These are phyloP conservation scores for Komagataella kurtzmanii DNA, from an alignment of 805 yeast species.

Conservation along the genomic window DNA sequence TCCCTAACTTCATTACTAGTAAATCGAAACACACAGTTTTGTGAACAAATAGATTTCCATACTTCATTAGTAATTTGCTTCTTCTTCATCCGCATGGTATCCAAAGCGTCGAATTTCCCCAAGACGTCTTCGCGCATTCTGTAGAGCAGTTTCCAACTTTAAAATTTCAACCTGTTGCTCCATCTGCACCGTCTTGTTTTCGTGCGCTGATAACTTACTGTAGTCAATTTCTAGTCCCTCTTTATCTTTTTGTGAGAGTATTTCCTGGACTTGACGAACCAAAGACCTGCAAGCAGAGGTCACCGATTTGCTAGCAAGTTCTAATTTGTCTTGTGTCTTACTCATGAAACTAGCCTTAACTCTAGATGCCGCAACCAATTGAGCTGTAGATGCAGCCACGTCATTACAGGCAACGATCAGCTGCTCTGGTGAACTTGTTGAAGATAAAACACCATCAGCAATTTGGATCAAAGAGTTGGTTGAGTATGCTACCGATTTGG, in stretches of 20 bases:
- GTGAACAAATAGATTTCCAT: too few relatives aligned
- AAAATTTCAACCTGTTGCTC: slow-evolving; percentile 87
- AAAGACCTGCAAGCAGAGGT: slow-evolving; percentile 64
- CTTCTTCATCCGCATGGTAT: slow-evolving; percentile 51
- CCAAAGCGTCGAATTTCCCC: slow-evolving; percentile 78
- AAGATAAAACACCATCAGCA: slow-evolving; percentile 72
- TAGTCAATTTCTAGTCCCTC: slow-evolving; percentile 40
- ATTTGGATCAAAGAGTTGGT: slow-evolving; percentile 71
- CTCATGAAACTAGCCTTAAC: slow-evolving; percentile 73
- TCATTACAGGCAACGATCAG: slow-evolving; percentile 84
- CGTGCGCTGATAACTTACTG: slow-evolving; percentile 56
- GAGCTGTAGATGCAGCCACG: slow-evolving; percentile 87
- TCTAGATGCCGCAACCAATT: slow-evolving; percentile 81
- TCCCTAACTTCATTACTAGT: too few relatives aligned
- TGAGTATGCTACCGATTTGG: slow-evolving; percentile 73
- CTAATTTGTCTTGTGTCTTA: slow-evolving; percentile 62
- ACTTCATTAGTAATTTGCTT: too few relatives aligned
- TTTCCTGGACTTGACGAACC: slow-evolving; percentile 55
- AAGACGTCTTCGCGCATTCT: slow-evolving; percentile 61
- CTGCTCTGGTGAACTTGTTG: slow-evolving; percentile 61
- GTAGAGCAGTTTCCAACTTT: slow-evolving; percentile 64
- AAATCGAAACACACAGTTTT: too few relatives aligned
- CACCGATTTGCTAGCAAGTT: slow-evolving; percentile 54
- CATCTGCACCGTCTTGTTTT: slow-evolving; percentile 78
- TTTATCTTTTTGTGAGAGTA: slow-evolving; percentile 23